Evolutionary conservation across 176 grass and related monocot genomes (phyloP).

Genomic region (Oryza glumipatula): DNA sequence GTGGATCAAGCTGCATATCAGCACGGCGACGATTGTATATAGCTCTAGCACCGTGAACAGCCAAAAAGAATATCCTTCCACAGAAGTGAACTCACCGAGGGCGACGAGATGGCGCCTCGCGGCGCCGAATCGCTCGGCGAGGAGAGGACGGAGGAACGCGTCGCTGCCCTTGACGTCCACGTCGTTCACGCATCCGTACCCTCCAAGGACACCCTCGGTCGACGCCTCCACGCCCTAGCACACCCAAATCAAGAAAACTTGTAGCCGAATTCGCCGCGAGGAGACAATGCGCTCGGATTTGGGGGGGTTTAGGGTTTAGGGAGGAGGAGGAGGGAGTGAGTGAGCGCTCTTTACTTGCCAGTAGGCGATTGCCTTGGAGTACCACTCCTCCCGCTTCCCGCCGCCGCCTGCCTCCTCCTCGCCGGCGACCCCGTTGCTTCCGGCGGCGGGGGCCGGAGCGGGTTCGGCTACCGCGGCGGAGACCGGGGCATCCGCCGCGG

Average conservation of each 20-base stretch:
- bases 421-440: slow-evolving; percentile 20
- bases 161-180: slow-evolving; percentile 88
- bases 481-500: slow-evolving; percentile 6
- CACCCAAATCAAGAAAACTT: slow-evolving; percentile 26
- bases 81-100: slow-evolving; percentile 55
- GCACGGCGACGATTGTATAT: neutral
- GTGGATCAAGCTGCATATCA: neutral
- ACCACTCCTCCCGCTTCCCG: slow-evolving; percentile 74
- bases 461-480: slow-evolving; percentile 16
- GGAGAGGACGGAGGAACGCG: slow-evolving; percentile 77
- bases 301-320: slow-evolving; percentile 38
- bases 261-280: slow-evolving; percentile 16
- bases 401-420: slow-evolving; percentile 29
- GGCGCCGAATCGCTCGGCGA: slow-evolving; percentile 62
- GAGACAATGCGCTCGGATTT: neutral
- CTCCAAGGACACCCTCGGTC: slow-evolving; percentile 89
- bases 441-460: slow-evolving; percentile 4
- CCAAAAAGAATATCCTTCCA: neutral
- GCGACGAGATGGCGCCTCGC: slow-evolving; percentile 68
- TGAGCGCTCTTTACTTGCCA: slow-evolving; percentile 75
- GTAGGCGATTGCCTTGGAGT: slow-evolving; percentile 93
- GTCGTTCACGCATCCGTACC: slow-evolving; percentile 89
- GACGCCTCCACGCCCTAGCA: slow-evolving; percentile 86
- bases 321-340: neutral
- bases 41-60: neutral